Conservation (phyloP, 2,329 filamentous ascomycete species). For the Aspergillus aculeatinus region DNA sequence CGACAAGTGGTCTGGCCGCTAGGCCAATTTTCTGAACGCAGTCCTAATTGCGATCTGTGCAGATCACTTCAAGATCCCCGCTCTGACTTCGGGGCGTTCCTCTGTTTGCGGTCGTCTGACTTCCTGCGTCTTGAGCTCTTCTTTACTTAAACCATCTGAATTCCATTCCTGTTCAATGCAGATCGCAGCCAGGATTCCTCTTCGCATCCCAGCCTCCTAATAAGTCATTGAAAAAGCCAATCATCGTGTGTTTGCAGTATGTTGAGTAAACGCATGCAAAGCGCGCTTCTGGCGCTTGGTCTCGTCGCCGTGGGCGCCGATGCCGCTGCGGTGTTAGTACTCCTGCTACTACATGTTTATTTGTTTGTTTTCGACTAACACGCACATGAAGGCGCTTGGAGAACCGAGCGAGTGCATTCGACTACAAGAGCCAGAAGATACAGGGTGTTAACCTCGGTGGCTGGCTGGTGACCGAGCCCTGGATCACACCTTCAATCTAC, state of each 20-base stretch:
- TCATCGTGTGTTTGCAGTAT: conserved; percentile 20
- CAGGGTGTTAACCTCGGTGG: conserved; percentile 66
- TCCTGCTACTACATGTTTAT: not conserved
- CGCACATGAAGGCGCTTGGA: conserved; percentile 24
- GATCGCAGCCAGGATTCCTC: conserved; percentile 22
- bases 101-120: conserved; percentile 21
- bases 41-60: not conserved
- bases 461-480: conserved; percentile 64
- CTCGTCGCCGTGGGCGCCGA: conserved; percentile 24
- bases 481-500: conserved; percentile 64
- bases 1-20: not conserved
- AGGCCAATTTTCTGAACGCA: conserved; percentile 13
- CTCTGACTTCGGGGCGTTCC: conserved; percentile 5
- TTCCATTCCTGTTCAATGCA: conserved; percentile 27
- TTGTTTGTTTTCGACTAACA: not conserved
- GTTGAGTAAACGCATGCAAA: conserved; percentile 26
- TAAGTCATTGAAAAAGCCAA: conserved; percentile 13
- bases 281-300: conserved; percentile 29
- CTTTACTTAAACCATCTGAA: conserved; percentile 34
- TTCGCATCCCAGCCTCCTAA: conserved; percentile 23
- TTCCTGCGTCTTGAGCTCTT: conserved; percentile 13
- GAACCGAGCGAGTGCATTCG: conserved; percentile 44
- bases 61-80: conserved; percentile 4
- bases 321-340: conserved; percentile 30
- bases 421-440: conserved; percentile 56